Evolutionary conservation across 164 flowering plant genomes (phyloP).

Genomic region (Brasenia schreberi): DNA sequence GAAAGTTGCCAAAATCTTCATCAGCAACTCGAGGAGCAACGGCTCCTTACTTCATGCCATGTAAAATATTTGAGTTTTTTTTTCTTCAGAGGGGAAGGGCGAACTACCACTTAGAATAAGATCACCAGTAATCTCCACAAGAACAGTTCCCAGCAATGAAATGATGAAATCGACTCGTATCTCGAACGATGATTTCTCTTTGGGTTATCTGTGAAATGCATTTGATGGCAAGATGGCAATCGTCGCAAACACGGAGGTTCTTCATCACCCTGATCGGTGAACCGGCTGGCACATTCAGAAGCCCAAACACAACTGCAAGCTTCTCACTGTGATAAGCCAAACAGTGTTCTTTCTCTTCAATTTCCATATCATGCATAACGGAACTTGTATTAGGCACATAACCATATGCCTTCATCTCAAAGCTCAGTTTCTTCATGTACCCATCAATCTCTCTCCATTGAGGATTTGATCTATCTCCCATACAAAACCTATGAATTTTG

Average conservation of each 20-base stretch:
- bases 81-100: no score
- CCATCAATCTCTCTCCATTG: slow-evolving; percentile 28
- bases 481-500: slow-evolving; percentile 41
- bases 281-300: slow-evolving; percentile 30
- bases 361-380: slow-evolving; percentile 52
- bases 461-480: slow-evolving; percentile 45
- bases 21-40: no score
- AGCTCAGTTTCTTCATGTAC: slow-evolving; percentile 36
- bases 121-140: slow-evolving; percentile 64
- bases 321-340: slow-evolving; percentile 63
- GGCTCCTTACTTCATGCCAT: no score
- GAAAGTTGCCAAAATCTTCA: no score
- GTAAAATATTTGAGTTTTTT: no score
- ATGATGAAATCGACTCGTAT: slow-evolving; percentile 67
- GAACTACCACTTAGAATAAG: background rate
- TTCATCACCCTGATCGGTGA: slow-evolving; percentile 59
- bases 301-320: slow-evolving; percentile 58
- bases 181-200: slow-evolving; percentile 57
- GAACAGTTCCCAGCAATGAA: slow-evolving; percentile 59
- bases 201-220: slow-evolving; percentile 29
- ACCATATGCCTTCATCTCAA: slow-evolving; percentile 38
- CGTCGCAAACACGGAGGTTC: slow-evolving; percentile 56
- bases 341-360: slow-evolving; percentile 45
- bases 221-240: slow-evolving; percentile 60
- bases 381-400: slow-evolving; percentile 39